Percentiles rank a stretch among this genome's conserved stretches.
Conservation (phyloP, 1,284 basidiomycete genomes). For the Ceratobasidium sp. region DNA sequence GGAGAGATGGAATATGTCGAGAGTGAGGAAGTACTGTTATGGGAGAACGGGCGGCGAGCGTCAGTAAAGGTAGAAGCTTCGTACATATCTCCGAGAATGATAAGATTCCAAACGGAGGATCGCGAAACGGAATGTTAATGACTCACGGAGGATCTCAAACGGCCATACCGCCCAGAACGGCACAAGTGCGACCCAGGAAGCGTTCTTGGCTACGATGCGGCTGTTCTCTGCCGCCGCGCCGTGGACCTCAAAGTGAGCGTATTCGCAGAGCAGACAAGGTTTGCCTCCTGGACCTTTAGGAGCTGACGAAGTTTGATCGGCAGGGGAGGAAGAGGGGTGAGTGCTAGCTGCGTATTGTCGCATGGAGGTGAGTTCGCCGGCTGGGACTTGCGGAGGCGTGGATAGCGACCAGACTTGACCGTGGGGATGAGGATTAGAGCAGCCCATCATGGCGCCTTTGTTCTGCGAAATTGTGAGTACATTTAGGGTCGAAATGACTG, state of each 20-base stretch:
- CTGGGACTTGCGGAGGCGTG: constrained; percentile 75
- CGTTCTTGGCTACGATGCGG: constrained; percentile 78
- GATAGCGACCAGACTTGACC: constrained; percentile 92
- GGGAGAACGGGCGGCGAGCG: constrained; percentile 12
- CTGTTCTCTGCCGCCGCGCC: constrained; percentile 57
- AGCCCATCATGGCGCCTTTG: constrained; percentile 96
- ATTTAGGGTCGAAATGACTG: not conserved
- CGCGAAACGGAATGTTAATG: constrained; percentile 41
- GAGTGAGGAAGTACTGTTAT: constrained; percentile 77
- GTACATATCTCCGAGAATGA: constrained; percentile 22
- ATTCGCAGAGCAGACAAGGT: constrained; percentile 86
- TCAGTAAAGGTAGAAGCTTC: constrained; percentile 23
- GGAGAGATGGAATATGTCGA: constrained; percentile 78
- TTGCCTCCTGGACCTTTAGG: constrained; percentile 68
- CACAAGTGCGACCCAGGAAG: constrained; percentile 87
- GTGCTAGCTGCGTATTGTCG: constrained; percentile 62
- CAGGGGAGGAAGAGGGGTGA: constrained; percentile 51
- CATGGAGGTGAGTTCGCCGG: constrained; percentile 71
- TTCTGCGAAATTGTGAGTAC: constrained; percentile 64
- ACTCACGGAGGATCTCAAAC: constrained; percentile 82
- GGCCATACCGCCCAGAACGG: constrained; percentile 99
- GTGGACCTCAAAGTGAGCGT: constrained; percentile 76
- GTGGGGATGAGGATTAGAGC: constrained; percentile 95
- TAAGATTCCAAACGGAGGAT: constrained; percentile 8
- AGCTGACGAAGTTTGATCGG: constrained; percentile 55